phyloP scores from a whole-genome alignment of 495 filamentous ascomycete genomes.

The Penicillium chermesinum region DNA sequence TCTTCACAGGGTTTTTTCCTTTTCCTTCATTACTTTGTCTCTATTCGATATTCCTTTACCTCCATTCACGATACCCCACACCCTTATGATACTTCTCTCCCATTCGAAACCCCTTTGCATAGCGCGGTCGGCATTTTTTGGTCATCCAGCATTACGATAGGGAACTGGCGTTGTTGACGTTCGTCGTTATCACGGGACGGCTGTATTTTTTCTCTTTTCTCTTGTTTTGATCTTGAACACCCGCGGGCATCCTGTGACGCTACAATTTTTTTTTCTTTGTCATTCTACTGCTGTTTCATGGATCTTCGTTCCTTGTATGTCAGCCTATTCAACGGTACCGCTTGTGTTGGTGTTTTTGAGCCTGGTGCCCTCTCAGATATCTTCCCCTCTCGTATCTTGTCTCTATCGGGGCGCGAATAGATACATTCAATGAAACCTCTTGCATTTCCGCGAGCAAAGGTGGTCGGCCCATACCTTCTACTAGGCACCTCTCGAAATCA shows the following conservation, averaged over 20 bases:
- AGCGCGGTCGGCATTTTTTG: constrained; percentile 42
- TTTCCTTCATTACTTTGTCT: constrained; percentile 7
- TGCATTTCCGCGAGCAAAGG: too few species aligned
- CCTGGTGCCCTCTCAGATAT: not conserved
- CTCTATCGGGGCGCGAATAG: constrained; percentile 4
- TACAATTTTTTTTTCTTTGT: constrained; percentile 4
- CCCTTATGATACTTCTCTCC: constrained; percentile 23
- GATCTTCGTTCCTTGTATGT: constrained; percentile 7
- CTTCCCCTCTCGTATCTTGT: constrained; percentile 1
- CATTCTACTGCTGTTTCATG: constrained; percentile 3
- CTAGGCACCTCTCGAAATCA: too few species aligned
- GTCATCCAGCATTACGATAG: constrained; percentile 36
- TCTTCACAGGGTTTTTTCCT: too few species aligned
- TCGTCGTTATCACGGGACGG: constrained; percentile 10
- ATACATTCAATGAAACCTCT: constrained; percentile 9
- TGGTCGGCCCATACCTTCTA: too few species aligned
- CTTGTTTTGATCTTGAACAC: constrained; percentile 4
- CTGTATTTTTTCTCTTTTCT: constrained; percentile 9
- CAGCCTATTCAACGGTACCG: constrained; percentile 3
- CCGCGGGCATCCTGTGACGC: constrained; percentile 5
- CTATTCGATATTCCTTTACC: constrained; percentile 6
- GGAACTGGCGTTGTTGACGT: constrained; percentile 32
- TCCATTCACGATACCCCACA: constrained; percentile 25
- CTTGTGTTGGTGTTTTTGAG: constrained; percentile 4
- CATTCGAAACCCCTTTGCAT: constrained; percentile 36